phyloP scores from a whole-genome alignment of 805 yeast species.

The Dipodascopsis uninucleata region DNA sequence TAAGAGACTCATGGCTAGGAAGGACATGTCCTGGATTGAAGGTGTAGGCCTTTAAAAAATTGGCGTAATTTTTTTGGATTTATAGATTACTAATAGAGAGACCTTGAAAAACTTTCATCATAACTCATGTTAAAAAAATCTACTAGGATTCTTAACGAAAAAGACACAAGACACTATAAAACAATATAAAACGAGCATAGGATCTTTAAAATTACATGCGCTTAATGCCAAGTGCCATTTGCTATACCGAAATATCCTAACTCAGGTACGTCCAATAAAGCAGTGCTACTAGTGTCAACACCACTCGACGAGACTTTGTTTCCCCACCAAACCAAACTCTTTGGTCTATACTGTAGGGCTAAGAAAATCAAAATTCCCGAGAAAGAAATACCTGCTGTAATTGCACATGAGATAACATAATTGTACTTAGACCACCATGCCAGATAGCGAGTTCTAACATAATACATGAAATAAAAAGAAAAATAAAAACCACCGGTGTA shows the following conservation, averaged over 20 bases:
- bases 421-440: constrained; percentile 77
- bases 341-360: constrained; percentile 43
- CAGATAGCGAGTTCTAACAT: constrained; percentile 51
- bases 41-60: too few relatives aligned
- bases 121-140: too few relatives aligned
- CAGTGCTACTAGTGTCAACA: constrained; percentile 12
- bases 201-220: too few relatives aligned
- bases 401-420: constrained; percentile 59
- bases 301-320: constrained; percentile 32
- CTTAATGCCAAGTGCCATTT: constrained; percentile 9
- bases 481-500: constrained; percentile 68
- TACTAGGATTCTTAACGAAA: too few relatives aligned
- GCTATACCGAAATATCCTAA: constrained; percentile 13
- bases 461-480: constrained; percentile 56
- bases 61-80: too few relatives aligned
- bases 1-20: too few relatives aligned
- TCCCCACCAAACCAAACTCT: constrained; percentile 63
- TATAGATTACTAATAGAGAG: too few relatives aligned
- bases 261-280: constrained; percentile 8
- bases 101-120: too few relatives aligned
- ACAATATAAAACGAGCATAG: too few relatives aligned
- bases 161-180: too few relatives aligned
- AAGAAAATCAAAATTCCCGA: constrained; percentile 57
- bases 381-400: constrained; percentile 63
- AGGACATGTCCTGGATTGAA: too few relatives aligned